Evolutionary conservation across 345 rosid genomes (phyloP), one percentile per base, ranked within the genome.

Genomic region (Barbarea vulgaris): DNA sequence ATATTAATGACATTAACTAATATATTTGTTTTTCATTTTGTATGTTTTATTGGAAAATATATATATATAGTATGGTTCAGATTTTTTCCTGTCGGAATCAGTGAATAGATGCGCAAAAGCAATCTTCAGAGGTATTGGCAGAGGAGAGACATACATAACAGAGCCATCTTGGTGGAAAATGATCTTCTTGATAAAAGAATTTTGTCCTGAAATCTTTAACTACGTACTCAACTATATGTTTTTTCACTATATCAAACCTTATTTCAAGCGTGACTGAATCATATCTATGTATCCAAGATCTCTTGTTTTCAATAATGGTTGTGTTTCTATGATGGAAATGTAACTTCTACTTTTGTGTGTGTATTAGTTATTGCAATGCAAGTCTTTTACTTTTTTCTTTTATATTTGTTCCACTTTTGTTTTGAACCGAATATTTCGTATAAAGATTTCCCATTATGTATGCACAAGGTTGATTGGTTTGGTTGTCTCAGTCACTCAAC

Each of bases 201-300:
- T 51, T 14, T 76, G 74, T 51, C 79, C 79, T 12, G 79, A 76
- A 61, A 30, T 69, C 7, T 3, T 42, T 47, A 67, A 74, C 7
- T 46, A 46, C 22, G 0, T 36, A 12, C 17, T 33, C 22, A 56
- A 2, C 8, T 44, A 6, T 24, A 0, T 56, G 2, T 74, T 15
- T 17, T 5, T 65, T 33, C 39, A 24, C 34, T 55, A 55, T 74
- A 22, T n/a, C 33, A 74, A 65, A 46, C 77, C 72, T n/a, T 46
- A 8, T 56, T 65, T 31, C 27, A 74, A 74, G 58, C 51, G 70
- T 53, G 77, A 56, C 7, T 69, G 44, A 27, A 69, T 41, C 3
- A 54, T 27, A 31, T 8, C 4, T 0, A 60, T 61, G 2, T 5
- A 48, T 34, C 14, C 13, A 63, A 41, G 12, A 28, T 52, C 17